Conservation (phyloP, 2,329 filamentous ascomycete species). For the Penicillium sclerotigenum region DNA sequence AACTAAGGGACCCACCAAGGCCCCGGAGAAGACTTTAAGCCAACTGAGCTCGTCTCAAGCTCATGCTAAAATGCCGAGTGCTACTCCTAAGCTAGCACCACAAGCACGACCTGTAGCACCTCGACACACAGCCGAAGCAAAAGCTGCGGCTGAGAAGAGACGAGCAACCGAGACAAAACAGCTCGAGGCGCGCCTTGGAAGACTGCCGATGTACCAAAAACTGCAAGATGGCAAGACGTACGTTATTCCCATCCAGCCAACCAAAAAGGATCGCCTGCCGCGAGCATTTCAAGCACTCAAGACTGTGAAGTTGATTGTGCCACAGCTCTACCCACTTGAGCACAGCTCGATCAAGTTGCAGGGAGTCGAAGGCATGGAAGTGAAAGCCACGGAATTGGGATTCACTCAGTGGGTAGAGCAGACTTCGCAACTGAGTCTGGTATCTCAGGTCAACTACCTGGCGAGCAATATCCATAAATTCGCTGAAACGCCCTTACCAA, state of each 20-base stretch:
- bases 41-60: slow-evolving; percentile 2
- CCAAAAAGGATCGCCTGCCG: slow-evolving; percentile 60
- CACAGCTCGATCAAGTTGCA: slow-evolving; percentile 64
- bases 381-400: slow-evolving; percentile 60
- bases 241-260: slow-evolving; percentile 66
- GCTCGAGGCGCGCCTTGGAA: slow-evolving; percentile 70
- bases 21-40: neutral
- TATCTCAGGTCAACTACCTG: slow-evolving; percentile 72
- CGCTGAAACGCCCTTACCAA: slow-evolving; percentile 53
- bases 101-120: slow-evolving; percentile 39
- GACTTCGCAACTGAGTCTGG: slow-evolving; percentile 61
- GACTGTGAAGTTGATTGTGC: slow-evolving; percentile 66
- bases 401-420: slow-evolving; percentile 60
- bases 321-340: slow-evolving; percentile 68
- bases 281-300: slow-evolving; percentile 59
- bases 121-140: slow-evolving; percentile 59
- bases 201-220: slow-evolving; percentile 64
- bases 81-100: neutral
- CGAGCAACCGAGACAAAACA: slow-evolving; percentile 67
- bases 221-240: slow-evolving; percentile 68
- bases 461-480: slow-evolving; percentile 67
- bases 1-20: slow-evolving; percentile 28
- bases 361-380: slow-evolving; percentile 59
- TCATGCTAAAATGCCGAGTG: neutral
- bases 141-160: slow-evolving; percentile 59